These are phyloP conservation scores for Byssoonygena ceratinophila DNA, from an alignment of 2,329 filamentous ascomycete genomes.

Conservation along the genomic window DNA sequence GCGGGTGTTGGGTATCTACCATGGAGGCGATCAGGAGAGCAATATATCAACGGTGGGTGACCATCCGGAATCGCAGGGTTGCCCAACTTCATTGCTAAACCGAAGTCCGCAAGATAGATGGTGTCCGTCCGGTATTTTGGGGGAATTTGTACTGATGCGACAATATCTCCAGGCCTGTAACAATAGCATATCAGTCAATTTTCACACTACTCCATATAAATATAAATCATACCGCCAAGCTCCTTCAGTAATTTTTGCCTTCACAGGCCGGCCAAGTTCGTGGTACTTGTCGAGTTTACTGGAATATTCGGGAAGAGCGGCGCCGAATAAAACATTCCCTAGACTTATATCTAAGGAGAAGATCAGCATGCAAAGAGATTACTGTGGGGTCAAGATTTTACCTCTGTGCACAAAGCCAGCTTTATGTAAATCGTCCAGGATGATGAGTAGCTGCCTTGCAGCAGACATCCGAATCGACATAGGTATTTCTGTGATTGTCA, in stretches of 20 bases:
- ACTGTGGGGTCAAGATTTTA: background rate
- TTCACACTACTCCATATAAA: no score
- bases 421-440: conserved; percentile 21
- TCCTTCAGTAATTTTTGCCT: background rate
- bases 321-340: background rate
- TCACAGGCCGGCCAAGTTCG: background rate
- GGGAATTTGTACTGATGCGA: background rate
- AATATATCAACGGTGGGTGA: conserved; percentile 19
- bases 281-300: background rate
- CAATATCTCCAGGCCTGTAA: background rate
- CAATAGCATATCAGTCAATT: no score
- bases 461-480: conserved; percentile 23
- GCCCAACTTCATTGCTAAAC: conserved; percentile 21
- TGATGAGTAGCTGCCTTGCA: conserved; percentile 22
- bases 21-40: conserved; percentile 24
- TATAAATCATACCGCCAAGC: no score
- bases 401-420: conserved; percentile 24
- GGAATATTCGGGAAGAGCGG: background rate
- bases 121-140: background rate
- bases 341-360: background rate
- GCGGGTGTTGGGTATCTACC: conserved; percentile 19
- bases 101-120: conserved; percentile 18
- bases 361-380: background rate
- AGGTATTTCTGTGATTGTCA: background rate
- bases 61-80: conserved; percentile 11